Conservation (phyloP, 768 basidiomycete species). For the Rhodotorula sphaerocarpa region DNA sequence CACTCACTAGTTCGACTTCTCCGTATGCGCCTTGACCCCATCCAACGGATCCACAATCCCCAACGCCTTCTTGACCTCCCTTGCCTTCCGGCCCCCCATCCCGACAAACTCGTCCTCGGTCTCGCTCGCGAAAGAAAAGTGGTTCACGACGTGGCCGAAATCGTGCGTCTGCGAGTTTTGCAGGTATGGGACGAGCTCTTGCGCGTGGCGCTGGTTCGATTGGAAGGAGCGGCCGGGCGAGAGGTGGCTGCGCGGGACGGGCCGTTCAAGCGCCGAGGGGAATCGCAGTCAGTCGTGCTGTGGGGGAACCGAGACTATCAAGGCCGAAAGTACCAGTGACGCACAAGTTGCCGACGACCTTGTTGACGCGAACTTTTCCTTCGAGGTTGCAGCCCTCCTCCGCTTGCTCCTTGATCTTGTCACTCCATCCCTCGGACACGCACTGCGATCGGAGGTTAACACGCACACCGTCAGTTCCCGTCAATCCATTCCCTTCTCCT, state of each 20-base stretch:
- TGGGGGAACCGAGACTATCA: background rate
- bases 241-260: conserved; percentile 82
- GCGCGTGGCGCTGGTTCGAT: conserved; percentile 63
- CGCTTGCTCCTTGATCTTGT: conserved; percentile 82
- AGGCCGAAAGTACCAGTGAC: background rate
- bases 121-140: conserved; percentile 62
- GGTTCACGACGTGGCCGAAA: conserved; percentile 80
- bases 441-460: conserved; percentile 54
- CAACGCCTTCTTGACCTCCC: conserved; percentile 52
- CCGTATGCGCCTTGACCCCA: conserved; percentile 53
- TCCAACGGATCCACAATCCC: conserved; percentile 75
- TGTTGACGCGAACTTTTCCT: conserved; percentile 88
- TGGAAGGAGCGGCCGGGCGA: conserved; percentile 96
- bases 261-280: too few species aligned
- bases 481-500: too few species aligned
- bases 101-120: conserved; percentile 36
- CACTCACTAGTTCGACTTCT: conserved; percentile 60
- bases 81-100: conserved; percentile 13
- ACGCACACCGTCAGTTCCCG: background rate
- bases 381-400: conserved; percentile 89
- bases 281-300: too few species aligned
- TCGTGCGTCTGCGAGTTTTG: conserved; percentile 80
- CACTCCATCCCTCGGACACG: conserved; percentile 85
- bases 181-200: conserved; percentile 90
- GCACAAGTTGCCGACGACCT: conserved; percentile 51